phyloP scores from a whole-genome alignment of 371 early-diverging fungal genomes.

The Paraphysoderma sedebokerense region DNA sequence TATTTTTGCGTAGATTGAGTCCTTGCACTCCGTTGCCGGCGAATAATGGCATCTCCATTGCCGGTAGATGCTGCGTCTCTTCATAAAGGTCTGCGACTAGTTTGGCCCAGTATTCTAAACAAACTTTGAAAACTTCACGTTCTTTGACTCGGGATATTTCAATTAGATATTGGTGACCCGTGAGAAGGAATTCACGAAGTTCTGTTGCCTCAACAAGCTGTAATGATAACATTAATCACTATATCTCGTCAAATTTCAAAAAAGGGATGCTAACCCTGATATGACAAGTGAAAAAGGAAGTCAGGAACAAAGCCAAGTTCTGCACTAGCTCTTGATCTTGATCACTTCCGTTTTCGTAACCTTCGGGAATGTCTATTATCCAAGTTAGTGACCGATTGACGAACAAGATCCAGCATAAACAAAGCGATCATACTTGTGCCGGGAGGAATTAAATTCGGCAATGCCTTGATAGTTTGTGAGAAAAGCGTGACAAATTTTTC shows the following conservation, averaged over 20 bases:
- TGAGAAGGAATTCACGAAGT: conserved; percentile 40
- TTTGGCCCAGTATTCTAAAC: conserved; percentile 90
- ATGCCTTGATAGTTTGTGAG: conserved; percentile 49
- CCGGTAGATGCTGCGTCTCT: conserved; percentile 45
- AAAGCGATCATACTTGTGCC: conserved; percentile 25
- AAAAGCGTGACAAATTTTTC: conserved; percentile 69
- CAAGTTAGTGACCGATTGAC: background rate
- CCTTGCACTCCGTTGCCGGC: conserved; percentile 11
- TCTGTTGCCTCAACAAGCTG: conserved; percentile 44
- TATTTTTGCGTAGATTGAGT: conserved; percentile 36
- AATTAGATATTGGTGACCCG: conserved; percentile 76
- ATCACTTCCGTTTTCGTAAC: conserved; percentile 65
- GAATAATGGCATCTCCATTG: conserved; percentile 12
- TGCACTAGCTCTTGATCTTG: conserved; percentile 83
- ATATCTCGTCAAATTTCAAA: background rate
- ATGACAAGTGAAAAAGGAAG: conserved; percentile 64
- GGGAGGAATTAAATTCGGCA: conserved; percentile 50
- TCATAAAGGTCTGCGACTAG: conserved; percentile 68
- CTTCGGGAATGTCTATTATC: conserved; percentile 43
- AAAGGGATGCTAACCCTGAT: conserved; percentile 36
- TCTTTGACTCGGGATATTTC: conserved; percentile 81
- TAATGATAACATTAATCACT: background rate
- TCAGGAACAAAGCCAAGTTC: conserved; percentile 71
- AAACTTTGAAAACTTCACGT: conserved; percentile 93
- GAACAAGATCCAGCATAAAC: background rate